phyloP scores from a whole-genome alignment of 345 rosid genomes.

The Abelmoschus esculentus region DNA sequence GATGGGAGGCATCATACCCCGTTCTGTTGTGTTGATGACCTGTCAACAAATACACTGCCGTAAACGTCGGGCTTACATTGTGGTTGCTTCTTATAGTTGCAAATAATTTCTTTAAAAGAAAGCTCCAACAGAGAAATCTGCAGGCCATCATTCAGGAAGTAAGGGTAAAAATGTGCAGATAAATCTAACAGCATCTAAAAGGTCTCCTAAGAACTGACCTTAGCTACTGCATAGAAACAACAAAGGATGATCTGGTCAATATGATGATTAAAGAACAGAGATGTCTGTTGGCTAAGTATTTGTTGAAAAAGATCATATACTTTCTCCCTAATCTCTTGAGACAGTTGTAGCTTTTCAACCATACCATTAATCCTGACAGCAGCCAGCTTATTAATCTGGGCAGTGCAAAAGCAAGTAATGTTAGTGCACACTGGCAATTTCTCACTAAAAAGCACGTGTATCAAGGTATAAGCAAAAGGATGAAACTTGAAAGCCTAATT shows the following conservation, averaged over 20 bases:
- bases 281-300: conserved; percentile 53
- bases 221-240: conserved; percentile 78
- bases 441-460: neutral
- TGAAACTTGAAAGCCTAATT: conserved; percentile 6
- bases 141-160: conserved; percentile 22
- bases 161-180: conserved; percentile 14
- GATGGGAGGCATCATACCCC: conserved; percentile 34
- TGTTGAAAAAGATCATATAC: conserved; percentile 65
- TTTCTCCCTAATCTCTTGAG: conserved; percentile 66
- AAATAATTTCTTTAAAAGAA: conserved; percentile 73
- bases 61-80: conserved; percentile 90
- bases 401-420: conserved; percentile 8
- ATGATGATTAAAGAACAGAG: conserved; percentile 69
- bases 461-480: neutral
- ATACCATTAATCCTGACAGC: conserved; percentile 79
- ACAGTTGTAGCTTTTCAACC: conserved; percentile 72
- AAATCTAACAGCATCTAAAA: conserved; percentile 7
- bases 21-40: conserved; percentile 47
- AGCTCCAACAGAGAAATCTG: conserved; percentile 82
- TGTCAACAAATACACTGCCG: conserved; percentile 74
- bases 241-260: conserved; percentile 84
- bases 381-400: conserved; percentile 72
- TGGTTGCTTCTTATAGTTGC: conserved; percentile 86
- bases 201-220: conserved; percentile 36
- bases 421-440: neutral